These are phyloP conservation scores for Ministeria vibrans DNA, from an alignment of 78 protist genomes.

Conservation along the genomic window DNA sequence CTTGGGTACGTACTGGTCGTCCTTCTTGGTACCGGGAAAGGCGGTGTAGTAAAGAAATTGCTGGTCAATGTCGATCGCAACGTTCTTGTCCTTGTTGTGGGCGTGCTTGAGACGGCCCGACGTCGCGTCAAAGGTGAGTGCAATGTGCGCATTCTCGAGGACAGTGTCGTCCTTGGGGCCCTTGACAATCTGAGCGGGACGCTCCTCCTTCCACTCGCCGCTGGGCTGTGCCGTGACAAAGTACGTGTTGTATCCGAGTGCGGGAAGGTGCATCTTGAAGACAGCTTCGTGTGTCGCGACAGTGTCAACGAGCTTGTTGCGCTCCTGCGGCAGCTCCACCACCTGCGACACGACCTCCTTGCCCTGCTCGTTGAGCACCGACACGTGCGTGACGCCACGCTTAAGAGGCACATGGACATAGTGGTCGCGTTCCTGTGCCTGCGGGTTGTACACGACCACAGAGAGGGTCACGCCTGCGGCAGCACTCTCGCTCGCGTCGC, in stretches of 20 bases:
- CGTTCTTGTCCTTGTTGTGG: slow-evolving; percentile 14
- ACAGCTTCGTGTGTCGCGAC: not conserved
- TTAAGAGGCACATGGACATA: not conserved
- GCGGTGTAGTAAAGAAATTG: slow-evolving; percentile 32
- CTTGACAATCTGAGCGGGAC: not conserved
- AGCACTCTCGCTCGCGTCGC: slow-evolving; percentile 11
- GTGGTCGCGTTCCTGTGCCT: not conserved
- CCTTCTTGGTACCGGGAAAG: slow-evolving; percentile 15
- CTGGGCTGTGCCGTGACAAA: not conserved
- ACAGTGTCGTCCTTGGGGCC: not conserved
- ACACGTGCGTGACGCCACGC: too few species aligned
- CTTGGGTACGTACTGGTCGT: too few species aligned
- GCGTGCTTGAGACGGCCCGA: slow-evolving; percentile 32
- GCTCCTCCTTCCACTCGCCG: not conserved
- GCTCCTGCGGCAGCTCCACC: not conserved
- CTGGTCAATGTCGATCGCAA: slow-evolving; percentile 9
- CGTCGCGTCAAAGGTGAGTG: slow-evolving; percentile 8
- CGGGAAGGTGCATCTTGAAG: slow-evolving; percentile 14
- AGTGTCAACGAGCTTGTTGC: slow-evolving; percentile 1
- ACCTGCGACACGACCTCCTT: not conserved
- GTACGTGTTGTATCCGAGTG: slow-evolving; percentile 31
- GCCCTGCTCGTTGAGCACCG: not conserved
- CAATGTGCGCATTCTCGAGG: slow-evolving; percentile 24
- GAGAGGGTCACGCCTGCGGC: not conserved
- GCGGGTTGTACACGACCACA: slow-evolving; percentile 20